A percentile compares a stretch with the other conserved stretches of the same genome.
These are phyloP conservation scores for Spathaspora gorwiae DNA, from an alignment of 805 yeast species.

Conservation along the genomic window DNA sequence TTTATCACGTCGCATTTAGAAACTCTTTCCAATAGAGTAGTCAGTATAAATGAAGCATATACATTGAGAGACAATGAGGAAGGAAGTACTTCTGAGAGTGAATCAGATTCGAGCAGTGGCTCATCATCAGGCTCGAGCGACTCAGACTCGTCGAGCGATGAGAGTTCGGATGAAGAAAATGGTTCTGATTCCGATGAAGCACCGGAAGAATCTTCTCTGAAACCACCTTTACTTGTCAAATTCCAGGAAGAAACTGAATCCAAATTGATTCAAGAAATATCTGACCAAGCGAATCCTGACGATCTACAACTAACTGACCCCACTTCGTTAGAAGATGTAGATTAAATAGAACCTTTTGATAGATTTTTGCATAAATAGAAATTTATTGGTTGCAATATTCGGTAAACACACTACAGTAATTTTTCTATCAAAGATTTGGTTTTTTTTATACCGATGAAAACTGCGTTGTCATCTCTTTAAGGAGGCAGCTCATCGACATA, in stretches of 20 bases:
- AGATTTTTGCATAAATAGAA: background rate
- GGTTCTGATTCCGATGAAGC: constrained; percentile 17
- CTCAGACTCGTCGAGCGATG: background rate
- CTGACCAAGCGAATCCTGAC: background rate
- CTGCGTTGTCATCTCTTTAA: background rate
- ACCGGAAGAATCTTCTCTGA: constrained; percentile 34
- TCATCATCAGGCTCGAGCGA: constrained; percentile 10
- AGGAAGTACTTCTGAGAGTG: constrained; percentile 1
- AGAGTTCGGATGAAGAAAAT: background rate
- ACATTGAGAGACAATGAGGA: constrained; percentile 14
- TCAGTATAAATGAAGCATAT: constrained; percentile 8
- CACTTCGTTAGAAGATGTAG: background rate
- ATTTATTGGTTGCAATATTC: background rate
- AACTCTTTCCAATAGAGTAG: background rate
- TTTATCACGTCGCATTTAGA: constrained; percentile 31
- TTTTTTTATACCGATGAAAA: background rate
- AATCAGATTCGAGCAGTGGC: constrained; percentile 9
- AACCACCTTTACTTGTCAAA: constrained; percentile 2
- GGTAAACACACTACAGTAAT: background rate
- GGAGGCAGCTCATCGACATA: constrained; percentile 2
- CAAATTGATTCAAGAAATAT: background rate
- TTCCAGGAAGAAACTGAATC: background rate
- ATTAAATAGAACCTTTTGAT: background rate
- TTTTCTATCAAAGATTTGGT: background rate
- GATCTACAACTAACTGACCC: too few relatives aligned